Base-by-base conservation (phyloP, 179 eudicot species). In the Silene vulgaris region DNA sequence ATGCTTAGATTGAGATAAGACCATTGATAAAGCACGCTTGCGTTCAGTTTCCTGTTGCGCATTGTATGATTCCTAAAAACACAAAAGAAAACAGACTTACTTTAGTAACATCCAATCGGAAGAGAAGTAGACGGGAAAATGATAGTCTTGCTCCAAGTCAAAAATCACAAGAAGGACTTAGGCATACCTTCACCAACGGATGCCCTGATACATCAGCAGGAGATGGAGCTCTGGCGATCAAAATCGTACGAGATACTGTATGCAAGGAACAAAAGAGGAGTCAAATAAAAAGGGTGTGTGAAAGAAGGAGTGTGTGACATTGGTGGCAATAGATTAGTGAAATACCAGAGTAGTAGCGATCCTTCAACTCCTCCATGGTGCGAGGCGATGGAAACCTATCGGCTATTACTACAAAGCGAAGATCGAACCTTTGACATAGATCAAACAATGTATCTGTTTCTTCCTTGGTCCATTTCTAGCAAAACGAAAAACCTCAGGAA, bases 381-480 rank as follows among this genome's bases (percentile, higher is more conserved):
- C 89, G 88, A 68, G 88, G 83, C 65, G 93, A 84, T 66, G 93
- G 89, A 78, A 96, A 89, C 83, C 96, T 90, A 77, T 96, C 97
- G 11, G 96, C 96, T 80, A 96, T 79, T 73, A 96, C 83, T 69
- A 88, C 50, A 71, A 96, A 96, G 20, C 97, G 96, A 19, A 93
- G 92, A 82, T 96, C 98, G 65, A 88, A 96, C 82, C 84, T 88
- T 78, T 88, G 88, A 75, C 98, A 96, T 69, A 96, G 74, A 60
- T 96, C 98, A 81, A 96, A 93, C 72, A 96, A 83, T 48, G 88
- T 84, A 84, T 93, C 96, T 35, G 99, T 96, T 86, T 96, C 98
- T 85, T 93, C 92, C 84, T 88, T 93, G 68, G 92, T 90, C 98
- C 99, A 96, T 70, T 78, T 80, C 99, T 96, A 80, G 57, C 35